Conservation (phyloP, 2,329 filamentous ascomycete genomes). For the Colletotrichum lentis region DNA sequence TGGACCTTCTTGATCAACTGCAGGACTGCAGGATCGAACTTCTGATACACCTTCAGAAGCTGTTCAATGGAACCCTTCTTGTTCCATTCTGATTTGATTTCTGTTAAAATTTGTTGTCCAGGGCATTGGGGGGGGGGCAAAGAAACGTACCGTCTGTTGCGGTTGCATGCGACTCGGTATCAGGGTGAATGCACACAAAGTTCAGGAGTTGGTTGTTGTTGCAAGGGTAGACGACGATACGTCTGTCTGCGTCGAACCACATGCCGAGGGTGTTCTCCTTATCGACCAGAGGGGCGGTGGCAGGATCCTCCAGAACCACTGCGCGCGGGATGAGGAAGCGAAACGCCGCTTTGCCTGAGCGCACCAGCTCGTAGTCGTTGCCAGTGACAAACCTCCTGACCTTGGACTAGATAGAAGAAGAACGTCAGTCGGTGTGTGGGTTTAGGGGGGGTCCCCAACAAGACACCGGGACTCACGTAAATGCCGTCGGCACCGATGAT, state of each 20-base stretch:
- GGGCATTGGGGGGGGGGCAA: too few species aligned
- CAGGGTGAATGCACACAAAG: constrained; percentile 62
- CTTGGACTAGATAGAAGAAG: constrained; percentile 38
- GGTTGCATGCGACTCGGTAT: constrained; percentile 49
- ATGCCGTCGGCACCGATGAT: constrained; percentile 65
- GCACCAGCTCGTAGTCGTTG: constrained; percentile 46
- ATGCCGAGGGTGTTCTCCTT: constrained; percentile 46
- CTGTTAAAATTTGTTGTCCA: neutral
- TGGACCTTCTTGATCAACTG: constrained; percentile 55
- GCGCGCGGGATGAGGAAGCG: constrained; percentile 58
- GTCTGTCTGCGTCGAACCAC: constrained; percentile 53
- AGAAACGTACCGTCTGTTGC: constrained; percentile 44
- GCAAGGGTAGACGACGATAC: constrained; percentile 59
- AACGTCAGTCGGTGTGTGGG: neutral
- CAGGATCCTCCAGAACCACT: constrained; percentile 45
- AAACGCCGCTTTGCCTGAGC: constrained; percentile 64
- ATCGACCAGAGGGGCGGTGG: constrained; percentile 46
- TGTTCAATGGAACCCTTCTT: constrained; percentile 48
- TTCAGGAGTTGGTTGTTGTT: constrained; percentile 55
- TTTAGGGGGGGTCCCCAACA: constrained; percentile 41
- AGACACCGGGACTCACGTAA: constrained; percentile 46
- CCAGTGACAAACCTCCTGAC: constrained; percentile 41
- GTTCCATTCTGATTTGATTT: constrained; percentile 51
- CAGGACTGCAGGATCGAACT: constrained; percentile 53
- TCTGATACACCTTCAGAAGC: constrained; percentile 51